phyloP scores from a whole-genome alignment of 164 flowering plant genomes.

The Aristolochia fimbriata region DNA sequence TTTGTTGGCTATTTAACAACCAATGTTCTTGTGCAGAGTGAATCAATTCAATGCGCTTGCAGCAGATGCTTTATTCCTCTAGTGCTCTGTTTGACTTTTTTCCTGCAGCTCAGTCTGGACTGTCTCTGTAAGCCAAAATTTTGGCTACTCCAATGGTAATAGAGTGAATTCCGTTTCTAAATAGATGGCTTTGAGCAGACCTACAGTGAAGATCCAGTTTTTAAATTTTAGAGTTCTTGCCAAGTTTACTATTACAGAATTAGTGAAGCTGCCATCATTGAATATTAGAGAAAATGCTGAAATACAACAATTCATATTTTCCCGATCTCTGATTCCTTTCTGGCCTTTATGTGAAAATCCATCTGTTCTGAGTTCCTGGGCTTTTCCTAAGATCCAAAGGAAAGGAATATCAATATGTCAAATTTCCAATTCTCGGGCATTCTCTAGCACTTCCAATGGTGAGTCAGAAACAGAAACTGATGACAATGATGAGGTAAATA shows the following conservation, averaged over 20 bases:
- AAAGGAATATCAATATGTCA: not conserved
- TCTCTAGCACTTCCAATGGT: constrained; percentile 16
- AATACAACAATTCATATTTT: not conserved
- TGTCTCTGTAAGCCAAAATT: no score
- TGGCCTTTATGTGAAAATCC: not conserved
- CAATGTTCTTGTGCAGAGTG: no score
- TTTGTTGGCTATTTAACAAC: no score
- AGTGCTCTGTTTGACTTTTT: no score
- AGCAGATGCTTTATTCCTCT: no score
- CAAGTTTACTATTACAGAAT: no score
- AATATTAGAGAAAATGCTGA: not conserved
- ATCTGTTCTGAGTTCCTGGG: constrained; percentile 3
- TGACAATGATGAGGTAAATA: constrained; percentile 1
- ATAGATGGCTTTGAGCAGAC: not conserved
- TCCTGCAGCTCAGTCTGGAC: no score
- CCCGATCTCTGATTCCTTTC: not conserved
- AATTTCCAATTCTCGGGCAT: constrained; percentile 13
- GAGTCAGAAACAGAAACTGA: constrained; percentile 7
- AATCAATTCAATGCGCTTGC: no score
- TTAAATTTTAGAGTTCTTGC: no score
- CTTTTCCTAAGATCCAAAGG: not conserved
- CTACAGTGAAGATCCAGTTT: no score
- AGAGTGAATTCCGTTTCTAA: not conserved
- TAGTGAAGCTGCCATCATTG: no score
- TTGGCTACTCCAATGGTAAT: no score